Evolutionary conservation across 768 basidiomycete genomes (phyloP).

Genomic region (Leccinum fibrillosum): DNA sequence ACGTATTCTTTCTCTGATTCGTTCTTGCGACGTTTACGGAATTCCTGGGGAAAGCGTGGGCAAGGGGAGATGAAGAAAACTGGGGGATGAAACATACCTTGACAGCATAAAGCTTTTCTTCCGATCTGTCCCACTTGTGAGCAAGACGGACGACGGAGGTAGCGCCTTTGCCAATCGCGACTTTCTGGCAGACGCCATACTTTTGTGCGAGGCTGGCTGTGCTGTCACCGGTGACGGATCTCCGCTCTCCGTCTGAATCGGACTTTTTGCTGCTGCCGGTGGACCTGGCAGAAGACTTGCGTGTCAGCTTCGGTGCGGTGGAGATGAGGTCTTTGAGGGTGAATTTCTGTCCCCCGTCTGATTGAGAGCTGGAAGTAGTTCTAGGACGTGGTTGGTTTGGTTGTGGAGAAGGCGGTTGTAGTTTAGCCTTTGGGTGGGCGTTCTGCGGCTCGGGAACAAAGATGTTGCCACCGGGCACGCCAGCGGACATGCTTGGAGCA

Average conservation of each 20-base stretch:
- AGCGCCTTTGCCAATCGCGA: conserved; percentile 97
- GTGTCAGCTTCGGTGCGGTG: conserved; percentile 67
- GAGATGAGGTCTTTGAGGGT: conserved; percentile 78
- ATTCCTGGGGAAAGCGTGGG: conserved; percentile 60
- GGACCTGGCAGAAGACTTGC: conserved; percentile 71
- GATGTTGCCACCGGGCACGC: conserved; percentile 36
- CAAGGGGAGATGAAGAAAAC: not conserved
- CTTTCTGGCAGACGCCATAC: conserved; percentile 96
- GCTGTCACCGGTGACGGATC: conserved; percentile 48
- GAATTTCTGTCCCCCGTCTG: conserved; percentile 70
- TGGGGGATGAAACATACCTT: conserved; percentile 53
- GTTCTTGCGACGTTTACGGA: conserved; percentile 96
- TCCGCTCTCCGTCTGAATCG: conserved; percentile 55
- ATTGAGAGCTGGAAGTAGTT: conserved; percentile 47
- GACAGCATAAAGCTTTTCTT: conserved; percentile 97
- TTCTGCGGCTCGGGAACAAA: conserved; percentile 29
- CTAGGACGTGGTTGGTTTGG: conserved; percentile 28
- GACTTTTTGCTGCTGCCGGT: conserved; percentile 61
- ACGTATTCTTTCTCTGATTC: conserved; percentile 99
- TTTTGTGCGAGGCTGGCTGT: conserved; percentile 71
- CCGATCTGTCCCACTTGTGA: conserved; percentile 96
- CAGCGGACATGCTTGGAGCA: conserved; percentile 35
- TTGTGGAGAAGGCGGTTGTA: conserved; percentile 11
- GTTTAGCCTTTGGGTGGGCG: conserved; percentile 20
- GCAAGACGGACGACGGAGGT: conserved; percentile 94